Evolutionary conservation across 2,329 filamentous ascomycete genomes (phyloP), one percentile per base, ranked within the genome.

Genomic region (Alternaria sp.): DNA sequence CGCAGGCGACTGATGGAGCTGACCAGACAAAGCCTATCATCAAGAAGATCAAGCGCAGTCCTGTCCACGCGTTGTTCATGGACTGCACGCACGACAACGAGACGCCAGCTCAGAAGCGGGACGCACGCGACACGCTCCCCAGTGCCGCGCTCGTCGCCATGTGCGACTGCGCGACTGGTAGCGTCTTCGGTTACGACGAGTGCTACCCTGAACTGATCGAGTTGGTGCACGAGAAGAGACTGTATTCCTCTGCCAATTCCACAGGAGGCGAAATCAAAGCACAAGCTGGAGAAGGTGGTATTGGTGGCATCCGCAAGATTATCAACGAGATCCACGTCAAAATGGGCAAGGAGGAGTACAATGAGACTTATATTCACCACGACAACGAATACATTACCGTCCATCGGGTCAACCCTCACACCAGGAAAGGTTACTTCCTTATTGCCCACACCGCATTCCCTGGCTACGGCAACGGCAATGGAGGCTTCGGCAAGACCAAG

Each of bases 71-170:
- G 1, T 84, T 99, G 1, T 97, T 99, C 81, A 98, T 98, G 93
- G 96, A 99, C 78, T 99, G 96, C 80, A 99, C 96, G 0, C 96
- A 99, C 79, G 96, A 99, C 82, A 99, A 99, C 73, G 95, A 99
- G 81, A 91, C 93, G 3, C 96, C 96, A 0, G 93, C 95, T 1
- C 95, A 99, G 80, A 97, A 97, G 81, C 88, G 96, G 44, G 94
- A 97, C 78, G 94, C 94, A 55, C 89, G 93, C 63, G 96, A 99
- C 77, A 98, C 96, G 0, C 85, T 99, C 10, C 92, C 96, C 8
- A 98, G 96, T 74, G 94, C 95, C 54, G 96, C 96, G 6, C 86
- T 99, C 5, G 95, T 98, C 40, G 91, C 90, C 76, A 97, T 99
- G 94, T 99, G 96, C 79, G 90, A 93, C 23, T 97, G 93, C 72